Evolutionary conservation across 2,329 filamentous ascomycete genomes (phyloP).

Genomic region (Fusarium pseudoanthophilum): DNA sequence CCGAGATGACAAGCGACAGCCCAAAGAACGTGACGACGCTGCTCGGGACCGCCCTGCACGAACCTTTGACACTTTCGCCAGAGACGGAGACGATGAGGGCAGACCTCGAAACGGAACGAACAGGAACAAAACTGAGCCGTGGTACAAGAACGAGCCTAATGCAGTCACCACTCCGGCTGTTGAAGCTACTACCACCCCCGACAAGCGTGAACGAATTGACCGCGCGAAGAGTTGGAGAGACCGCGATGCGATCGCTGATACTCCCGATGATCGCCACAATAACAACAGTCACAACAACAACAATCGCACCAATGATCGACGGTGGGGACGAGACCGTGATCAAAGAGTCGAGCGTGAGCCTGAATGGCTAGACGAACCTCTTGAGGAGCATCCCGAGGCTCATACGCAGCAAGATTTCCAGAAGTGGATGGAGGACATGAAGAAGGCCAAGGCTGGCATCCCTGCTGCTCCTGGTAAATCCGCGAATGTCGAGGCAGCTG

Average conservation of each 20-base stretch:
- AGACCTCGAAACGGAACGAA: conserved; percentile 72
- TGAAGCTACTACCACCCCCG: conserved; percentile 47
- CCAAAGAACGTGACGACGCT: conserved; percentile 65
- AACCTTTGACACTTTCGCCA: conserved; percentile 61
- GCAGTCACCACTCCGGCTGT: conserved; percentile 23
- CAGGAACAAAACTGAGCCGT: conserved; percentile 77
- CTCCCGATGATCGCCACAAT: conserved; percentile 66
- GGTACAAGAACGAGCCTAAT: conserved; percentile 72
- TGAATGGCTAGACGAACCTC: conserved; percentile 86
- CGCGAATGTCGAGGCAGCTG: conserved; percentile 47
- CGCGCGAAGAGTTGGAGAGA: conserved; percentile 71
- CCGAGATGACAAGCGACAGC: conserved; percentile 56
- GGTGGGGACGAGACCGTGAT: conserved; percentile 68
- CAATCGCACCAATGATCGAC: conserved; percentile 58
- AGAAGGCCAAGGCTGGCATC: conserved; percentile 65
- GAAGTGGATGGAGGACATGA: conserved; percentile 94
- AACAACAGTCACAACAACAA: conserved; percentile 43
- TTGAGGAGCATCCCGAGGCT: conserved; percentile 73
- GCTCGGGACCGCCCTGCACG: conserved; percentile 59
- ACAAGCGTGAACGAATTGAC: conserved; percentile 66
- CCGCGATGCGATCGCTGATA: conserved; percentile 56
- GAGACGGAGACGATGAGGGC: conserved; percentile 64
- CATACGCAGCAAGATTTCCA: conserved; percentile 93
- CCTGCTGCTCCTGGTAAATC: conserved; percentile 52
- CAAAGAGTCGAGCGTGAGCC: conserved; percentile 80